Evolutionary conservation across 148 eudicot species (phyloP).

Genomic region (Chenopodium berlandieri): DNA sequence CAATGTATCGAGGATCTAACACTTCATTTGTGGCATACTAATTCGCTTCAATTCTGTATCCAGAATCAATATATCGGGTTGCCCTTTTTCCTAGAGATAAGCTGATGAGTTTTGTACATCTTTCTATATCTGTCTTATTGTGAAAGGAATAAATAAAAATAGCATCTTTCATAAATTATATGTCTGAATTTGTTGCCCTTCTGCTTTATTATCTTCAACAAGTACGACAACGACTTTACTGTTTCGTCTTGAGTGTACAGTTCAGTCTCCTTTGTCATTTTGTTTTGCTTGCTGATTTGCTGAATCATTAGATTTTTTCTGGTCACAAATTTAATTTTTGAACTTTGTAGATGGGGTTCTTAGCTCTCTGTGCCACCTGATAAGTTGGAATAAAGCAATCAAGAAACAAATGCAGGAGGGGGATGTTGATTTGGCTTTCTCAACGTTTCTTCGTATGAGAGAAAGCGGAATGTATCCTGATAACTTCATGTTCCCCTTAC

Average conservation of each 20-base stretch:
- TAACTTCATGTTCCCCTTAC: conserved; percentile 22
- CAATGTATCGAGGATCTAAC: neutral
- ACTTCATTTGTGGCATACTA: too few species aligned
- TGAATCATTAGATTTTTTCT: neutral
- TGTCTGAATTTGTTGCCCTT: neutral
- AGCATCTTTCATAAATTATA: neutral
- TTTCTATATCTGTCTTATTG: neutral
- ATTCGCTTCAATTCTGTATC: too few species aligned
- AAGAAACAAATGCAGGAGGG: conserved; percentile 17
- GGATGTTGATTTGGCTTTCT: conserved; percentile 12
- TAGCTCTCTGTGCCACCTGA: neutral
- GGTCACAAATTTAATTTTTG: neutral
- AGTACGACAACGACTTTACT: conserved; percentile 8
- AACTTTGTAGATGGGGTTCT: neutral
- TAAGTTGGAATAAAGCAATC: conserved; percentile 28
- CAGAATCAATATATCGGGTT: too few species aligned
- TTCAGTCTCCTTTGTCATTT: neutral
- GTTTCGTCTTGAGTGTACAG: neutral
- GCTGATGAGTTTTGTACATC: neutral
- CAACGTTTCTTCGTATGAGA: conserved; percentile 1
- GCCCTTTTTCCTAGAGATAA: too few species aligned
- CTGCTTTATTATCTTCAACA: neutral
- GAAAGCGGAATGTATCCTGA: conserved; percentile 19
- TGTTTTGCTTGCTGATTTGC: neutral
- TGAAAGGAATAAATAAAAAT: neutral